Percentiles rank a stretch among this genome's conserved stretches.
Evolutionary conservation across 768 basidiomycete species (phyloP).

Genomic region (Rhodotorula paludigena): DNA sequence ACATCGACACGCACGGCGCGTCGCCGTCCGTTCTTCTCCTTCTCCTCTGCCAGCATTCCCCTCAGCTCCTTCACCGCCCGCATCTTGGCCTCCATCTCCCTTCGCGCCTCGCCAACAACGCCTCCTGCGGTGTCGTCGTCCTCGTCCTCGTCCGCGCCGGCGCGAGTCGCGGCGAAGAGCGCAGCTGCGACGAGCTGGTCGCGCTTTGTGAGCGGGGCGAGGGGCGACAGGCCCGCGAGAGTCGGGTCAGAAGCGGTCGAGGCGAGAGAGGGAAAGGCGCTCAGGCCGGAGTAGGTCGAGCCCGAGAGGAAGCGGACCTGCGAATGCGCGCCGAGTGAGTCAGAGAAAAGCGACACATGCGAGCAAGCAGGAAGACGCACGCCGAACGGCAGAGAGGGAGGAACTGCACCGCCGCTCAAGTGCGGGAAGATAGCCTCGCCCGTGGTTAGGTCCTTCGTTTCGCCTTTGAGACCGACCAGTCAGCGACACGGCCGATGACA

Average conservation of each 20-base stretch:
- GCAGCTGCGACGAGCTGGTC: slow-evolving; percentile 33
- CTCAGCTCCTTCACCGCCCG: slow-evolving; percentile 13
- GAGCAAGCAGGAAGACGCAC: too few species aligned
- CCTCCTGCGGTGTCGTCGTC: neutral
- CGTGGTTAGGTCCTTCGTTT: slow-evolving; percentile 33
- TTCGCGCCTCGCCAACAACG: neutral
- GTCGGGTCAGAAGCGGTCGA: neutral
- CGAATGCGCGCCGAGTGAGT: neutral
- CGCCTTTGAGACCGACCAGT: slow-evolving; percentile 2
- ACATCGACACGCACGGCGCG: slow-evolving; percentile 15
- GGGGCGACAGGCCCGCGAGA: slow-evolving; percentile 1
- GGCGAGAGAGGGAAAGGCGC: slow-evolving; percentile 36
- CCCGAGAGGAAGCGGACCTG: slow-evolving; percentile 41
- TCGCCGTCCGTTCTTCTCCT: neutral
- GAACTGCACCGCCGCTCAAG: slow-evolving; percentile 5
- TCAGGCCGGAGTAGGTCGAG: slow-evolving; percentile 27
- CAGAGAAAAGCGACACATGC: neutral
- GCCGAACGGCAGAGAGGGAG: slow-evolving; percentile 28
- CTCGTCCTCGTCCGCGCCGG: slow-evolving; percentile 1
- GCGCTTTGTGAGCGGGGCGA: slow-evolving; percentile 10
- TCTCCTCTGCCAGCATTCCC: slow-evolving; percentile 1
- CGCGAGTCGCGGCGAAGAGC: slow-evolving; percentile 14
- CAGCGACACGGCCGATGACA: accelerated
- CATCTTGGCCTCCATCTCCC: slow-evolving; percentile 17
- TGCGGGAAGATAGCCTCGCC: slow-evolving; percentile 37